phyloP scores from a whole-genome alignment of 208 protist species.

The Trypanosoma mega region DNA sequence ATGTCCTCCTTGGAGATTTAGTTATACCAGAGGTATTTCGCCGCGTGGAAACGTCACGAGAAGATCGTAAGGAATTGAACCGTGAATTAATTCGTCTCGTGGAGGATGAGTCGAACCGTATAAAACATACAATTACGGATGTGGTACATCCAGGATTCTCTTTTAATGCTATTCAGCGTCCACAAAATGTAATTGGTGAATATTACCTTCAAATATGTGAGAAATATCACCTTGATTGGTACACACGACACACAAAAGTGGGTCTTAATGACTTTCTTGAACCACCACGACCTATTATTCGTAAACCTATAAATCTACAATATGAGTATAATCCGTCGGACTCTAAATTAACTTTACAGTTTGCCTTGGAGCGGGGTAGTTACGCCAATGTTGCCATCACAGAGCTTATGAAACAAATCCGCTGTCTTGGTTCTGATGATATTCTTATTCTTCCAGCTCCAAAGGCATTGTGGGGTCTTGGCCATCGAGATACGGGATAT shows the following conservation, averaged over 20 bases:
- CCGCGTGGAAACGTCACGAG: slow-evolving; percentile 24
- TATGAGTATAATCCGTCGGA: slow-evolving; percentile 52
- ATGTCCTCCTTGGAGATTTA: slow-evolving; percentile 70
- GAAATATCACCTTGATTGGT: slow-evolving; percentile 79
- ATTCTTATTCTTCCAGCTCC: slow-evolving; percentile 60
- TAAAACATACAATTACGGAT: slow-evolving; percentile 57
- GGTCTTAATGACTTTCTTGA: slow-evolving; percentile 80
- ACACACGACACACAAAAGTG: slow-evolving; percentile 43
- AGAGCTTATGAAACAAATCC: slow-evolving; percentile 71
- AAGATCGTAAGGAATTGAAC: slow-evolving; percentile 43
- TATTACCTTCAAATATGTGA: slow-evolving; percentile 76
- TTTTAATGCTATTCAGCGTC: slow-evolving; percentile 69
- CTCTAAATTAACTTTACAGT: slow-evolving; percentile 52
- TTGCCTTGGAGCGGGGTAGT: slow-evolving; percentile 79
- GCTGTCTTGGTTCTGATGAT: slow-evolving; percentile 64
- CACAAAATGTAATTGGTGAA: slow-evolving; percentile 57
- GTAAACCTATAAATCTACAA: slow-evolving; percentile 61
- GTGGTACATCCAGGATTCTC: slow-evolving; percentile 84
- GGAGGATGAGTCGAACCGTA: slow-evolving; percentile 34
- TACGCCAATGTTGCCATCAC: slow-evolving; percentile 87
- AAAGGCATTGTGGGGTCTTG: slow-evolving; percentile 57
- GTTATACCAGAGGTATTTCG: slow-evolving; percentile 46
- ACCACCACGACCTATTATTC: slow-evolving; percentile 77
- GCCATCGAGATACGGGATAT: slow-evolving; percentile 66
- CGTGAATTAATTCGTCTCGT: slow-evolving; percentile 38